Base-by-base conservation (phyloP, 305 asterid genomes). In the Plantago lanceolata region DNA sequence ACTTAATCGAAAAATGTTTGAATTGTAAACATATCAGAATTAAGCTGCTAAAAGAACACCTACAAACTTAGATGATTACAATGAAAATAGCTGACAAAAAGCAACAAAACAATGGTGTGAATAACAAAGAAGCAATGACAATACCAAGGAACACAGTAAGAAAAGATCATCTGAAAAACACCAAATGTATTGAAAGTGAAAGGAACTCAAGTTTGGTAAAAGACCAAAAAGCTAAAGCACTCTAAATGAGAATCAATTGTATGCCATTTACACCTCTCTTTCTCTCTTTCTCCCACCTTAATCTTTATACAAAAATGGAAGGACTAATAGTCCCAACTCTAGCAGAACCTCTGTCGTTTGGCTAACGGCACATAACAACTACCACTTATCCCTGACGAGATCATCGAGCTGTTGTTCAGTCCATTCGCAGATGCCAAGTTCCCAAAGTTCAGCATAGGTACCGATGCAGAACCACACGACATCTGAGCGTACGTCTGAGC, bases 261-360 rank as follows among this genome's bases (percentile, higher is more conserved):
- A 60, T 71, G 73, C 55, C 71, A 82, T 81, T 78, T 82, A 80
- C 87, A 84, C 64, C 56, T 19, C 57, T 59, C 29, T 17, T 74
- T 45, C 17, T n/a, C 50, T 18, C 44, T 29, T 17, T 33, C 26
- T 29, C 48, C 5, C 48, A 40, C 64, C 68, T 75, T 59, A 63
- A 70, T 65, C 72, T 60, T 53, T 56, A 65, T 67, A 73, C 78
- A 80, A 79, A 79, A 79, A 75, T 67, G 52, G 40, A 33, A 33
- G 65, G 71, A 69, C 56, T 26, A 14, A 72, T 16, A 24, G 55
- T n/a, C 71, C 66, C 51, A 69, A 17, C 59, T 59, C 66, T 76
- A 72, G 52, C 59, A 69, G 53, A 81, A 73, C 33, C 84, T 76
- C 16, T 73, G 87, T 49, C 86, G 70, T 69, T 83, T 83, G 15